These are phyloP conservation scores for Monilinia laxa DNA, from an alignment of 2,329 filamentous ascomycete species.

Conservation along the genomic window DNA sequence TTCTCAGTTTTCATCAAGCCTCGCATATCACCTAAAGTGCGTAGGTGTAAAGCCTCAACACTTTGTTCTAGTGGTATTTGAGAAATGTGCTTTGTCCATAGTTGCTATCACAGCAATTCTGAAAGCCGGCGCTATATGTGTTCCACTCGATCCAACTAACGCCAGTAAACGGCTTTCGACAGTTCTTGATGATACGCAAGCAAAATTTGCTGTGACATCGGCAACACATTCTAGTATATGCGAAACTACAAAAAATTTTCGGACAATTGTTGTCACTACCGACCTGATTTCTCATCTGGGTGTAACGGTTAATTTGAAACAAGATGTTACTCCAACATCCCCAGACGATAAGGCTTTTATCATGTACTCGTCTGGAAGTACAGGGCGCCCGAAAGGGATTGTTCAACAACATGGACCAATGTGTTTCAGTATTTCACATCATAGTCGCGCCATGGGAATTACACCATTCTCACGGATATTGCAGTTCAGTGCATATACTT, in stretches of 20 bases:
- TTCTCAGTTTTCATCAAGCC: constrained; percentile 26
- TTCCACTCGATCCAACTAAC: constrained; percentile 38
- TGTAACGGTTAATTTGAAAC: not conserved
- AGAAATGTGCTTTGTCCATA: constrained; percentile 32
- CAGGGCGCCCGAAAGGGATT: not conserved
- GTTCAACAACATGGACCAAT: not conserved
- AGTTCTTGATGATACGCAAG: constrained; percentile 22
- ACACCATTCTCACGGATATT: constrained; percentile 7
- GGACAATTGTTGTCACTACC: not conserved
- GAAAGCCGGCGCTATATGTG: constrained; percentile 36
- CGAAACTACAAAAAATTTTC: not conserved
- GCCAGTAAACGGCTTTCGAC: constrained; percentile 32
- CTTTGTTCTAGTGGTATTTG: constrained; percentile 28
- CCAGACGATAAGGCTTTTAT: not conserved
- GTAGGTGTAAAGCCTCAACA: constrained; percentile 27
- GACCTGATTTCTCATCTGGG: not conserved
- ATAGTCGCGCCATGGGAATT: not conserved
- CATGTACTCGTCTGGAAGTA: not conserved
- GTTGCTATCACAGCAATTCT: constrained; percentile 36
- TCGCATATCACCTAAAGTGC: constrained; percentile 28
- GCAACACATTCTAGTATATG: not conserved
- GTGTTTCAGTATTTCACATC: not conserved
- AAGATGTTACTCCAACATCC: not conserved
- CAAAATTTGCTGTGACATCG: not conserved
- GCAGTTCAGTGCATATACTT: constrained; percentile 22